A percentile compares a stretch with the other conserved stretches of the same genome.
These are phyloP conservation scores for Entomophthora muscae DNA, from an alignment of 371 early-diverging fungal species.

Conservation along the genomic window DNA sequence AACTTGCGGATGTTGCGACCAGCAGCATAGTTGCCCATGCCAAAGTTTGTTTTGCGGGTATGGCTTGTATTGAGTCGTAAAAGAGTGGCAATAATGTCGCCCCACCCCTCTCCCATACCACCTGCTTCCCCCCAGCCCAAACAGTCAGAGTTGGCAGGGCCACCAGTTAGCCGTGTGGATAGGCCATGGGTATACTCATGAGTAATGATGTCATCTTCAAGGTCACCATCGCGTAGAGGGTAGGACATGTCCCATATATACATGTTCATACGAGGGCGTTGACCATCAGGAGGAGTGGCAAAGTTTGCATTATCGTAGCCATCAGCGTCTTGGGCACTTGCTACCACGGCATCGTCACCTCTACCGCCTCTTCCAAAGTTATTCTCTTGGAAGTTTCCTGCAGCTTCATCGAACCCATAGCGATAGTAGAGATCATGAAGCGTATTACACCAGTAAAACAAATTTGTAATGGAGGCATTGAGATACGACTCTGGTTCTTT, in stretches of 20 bases:
- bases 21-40: constrained; percentile 75
- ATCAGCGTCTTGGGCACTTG: constrained; percentile 88
- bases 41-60: constrained; percentile 39
- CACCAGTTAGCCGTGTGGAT: constrained; percentile 80
- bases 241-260: constrained; percentile 62
- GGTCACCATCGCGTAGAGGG: no score
- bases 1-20: constrained; percentile 75
- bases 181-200: constrained; percentile 91
- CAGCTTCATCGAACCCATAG: no score
- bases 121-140: no score
- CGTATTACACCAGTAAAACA: no score
- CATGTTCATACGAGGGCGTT: constrained; percentile 81
- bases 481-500: constrained; percentile 51
- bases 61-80: constrained; percentile 41
- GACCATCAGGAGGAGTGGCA: no score
- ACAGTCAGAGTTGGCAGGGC: constrained; percentile 79
- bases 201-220: no score
- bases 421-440: constrained; percentile 65
- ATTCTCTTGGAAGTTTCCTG: no score
- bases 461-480: no score
- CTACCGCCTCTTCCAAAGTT: constrained; percentile 69
- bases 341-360: constrained; percentile 74
- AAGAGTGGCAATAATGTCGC: constrained; percentile 78
- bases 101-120: no score
- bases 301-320: no score